Percentiles rank a stretch among this genome's conserved stretches.
These are phyloP conservation scores for Rhizoctonia solani DNA, from an alignment of 1,284 basidiomycete genomes.

Conservation along the genomic window DNA sequence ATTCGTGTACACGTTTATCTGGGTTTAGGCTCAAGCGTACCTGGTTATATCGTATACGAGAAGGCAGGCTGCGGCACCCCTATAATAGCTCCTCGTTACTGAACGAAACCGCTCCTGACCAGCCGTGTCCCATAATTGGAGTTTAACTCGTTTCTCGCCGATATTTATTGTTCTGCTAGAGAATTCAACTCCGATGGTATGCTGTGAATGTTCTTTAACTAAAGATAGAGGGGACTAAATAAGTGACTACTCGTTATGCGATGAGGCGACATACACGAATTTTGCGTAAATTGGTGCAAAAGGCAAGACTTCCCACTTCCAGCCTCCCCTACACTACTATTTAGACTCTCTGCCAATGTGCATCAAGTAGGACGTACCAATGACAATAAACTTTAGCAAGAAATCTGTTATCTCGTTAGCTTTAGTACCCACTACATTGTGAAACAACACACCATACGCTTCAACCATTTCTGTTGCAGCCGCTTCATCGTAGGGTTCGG, in stretches of 20 bases:
- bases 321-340: constrained; percentile 72
- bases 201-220: constrained; percentile 97
- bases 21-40: constrained; percentile 53
- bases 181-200: constrained; percentile 97
- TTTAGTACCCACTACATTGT: constrained; percentile 21
- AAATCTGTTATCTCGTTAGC: constrained; percentile 65
- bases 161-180: constrained; percentile 86
- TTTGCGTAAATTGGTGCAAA: constrained; percentile 93
- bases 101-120: constrained; percentile 94
- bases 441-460: constrained; percentile 73
- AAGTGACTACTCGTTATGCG: background rate
- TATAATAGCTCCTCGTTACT: constrained; percentile 96
- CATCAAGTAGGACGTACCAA: constrained; percentile 62
- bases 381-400: constrained; percentile 96
- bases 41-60: constrained; percentile 96
- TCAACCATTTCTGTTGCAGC: constrained; percentile 89
- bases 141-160: constrained; percentile 90
- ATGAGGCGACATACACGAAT: constrained; percentile 69
- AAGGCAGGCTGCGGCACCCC: constrained; percentile 92
- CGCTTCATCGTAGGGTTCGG: constrained; percentile 48
- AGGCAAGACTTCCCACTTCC: constrained; percentile 97
- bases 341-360: background rate
- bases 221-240: constrained; percentile 34
- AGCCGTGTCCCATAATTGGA: constrained; percentile 98
- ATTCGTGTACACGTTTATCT: background rate